Conservation (phyloP, 2,329 filamentous ascomycete species). For the Phyllosticta citrichinensis region DNA sequence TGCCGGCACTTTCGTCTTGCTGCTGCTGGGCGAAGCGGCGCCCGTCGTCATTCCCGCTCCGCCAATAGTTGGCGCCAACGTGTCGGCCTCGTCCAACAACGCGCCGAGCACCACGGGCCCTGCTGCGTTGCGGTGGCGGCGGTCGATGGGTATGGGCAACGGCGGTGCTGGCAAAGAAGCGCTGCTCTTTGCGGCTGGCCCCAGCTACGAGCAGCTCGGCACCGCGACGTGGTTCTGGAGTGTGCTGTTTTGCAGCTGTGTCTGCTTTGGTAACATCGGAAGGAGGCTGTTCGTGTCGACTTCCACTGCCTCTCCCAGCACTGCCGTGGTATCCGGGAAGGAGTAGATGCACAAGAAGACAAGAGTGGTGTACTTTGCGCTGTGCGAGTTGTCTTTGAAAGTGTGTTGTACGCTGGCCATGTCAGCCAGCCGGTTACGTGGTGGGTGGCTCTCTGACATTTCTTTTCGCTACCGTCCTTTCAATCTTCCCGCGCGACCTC, state of each 20-base stretch:
- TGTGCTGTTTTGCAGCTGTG: conserved; percentile 86
- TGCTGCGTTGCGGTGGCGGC: conserved; percentile 15
- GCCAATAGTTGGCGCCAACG: conserved; percentile 9
- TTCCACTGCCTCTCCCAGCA: no score
- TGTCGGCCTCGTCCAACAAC: conserved; percentile 5
- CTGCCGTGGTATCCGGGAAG: not conserved
- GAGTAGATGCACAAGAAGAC: not conserved
- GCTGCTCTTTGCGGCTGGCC: conserved; percentile 25
- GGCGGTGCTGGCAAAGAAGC: conserved; percentile 17
- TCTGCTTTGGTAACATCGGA: conserved; percentile 95
- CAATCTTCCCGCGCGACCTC: no score
- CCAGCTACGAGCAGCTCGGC: conserved; percentile 55
- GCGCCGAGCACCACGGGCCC: not conserved
- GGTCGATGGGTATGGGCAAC: conserved; percentile 12
- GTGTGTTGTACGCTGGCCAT: no score
- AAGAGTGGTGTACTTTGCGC: not conserved
- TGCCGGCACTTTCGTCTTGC: conserved; percentile 60
- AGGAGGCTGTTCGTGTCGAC: conserved; percentile 46
- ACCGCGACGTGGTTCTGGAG: conserved; percentile 83
- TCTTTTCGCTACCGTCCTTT: no score
- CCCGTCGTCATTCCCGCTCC: conserved; percentile 54
- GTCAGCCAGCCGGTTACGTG: no score
- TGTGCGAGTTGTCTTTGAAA: no score
- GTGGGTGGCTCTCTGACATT: no score
- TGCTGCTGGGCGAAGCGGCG: conserved; percentile 67